Conservation (phyloP, 768 basidiomycete species). For the Tylopilus sp. region DNA sequence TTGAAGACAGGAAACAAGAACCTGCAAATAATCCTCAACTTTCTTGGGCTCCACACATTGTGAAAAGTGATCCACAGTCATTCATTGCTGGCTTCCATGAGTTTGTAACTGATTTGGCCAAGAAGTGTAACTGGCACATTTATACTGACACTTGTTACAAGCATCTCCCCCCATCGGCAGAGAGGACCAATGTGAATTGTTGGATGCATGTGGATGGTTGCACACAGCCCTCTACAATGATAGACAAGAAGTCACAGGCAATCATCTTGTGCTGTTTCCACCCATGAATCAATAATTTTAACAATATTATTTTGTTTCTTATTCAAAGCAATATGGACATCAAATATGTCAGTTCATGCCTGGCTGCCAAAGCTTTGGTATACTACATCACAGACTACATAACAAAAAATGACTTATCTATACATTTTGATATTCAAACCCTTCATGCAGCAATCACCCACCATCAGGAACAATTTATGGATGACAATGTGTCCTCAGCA, state of each 20-base stretch:
- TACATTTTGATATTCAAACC: not conserved
- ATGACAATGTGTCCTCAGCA: not conserved
- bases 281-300: not conserved
- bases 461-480: not conserved
- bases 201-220: not conserved
- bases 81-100: too few relatives aligned
- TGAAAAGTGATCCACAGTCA: too few relatives aligned
- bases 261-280: not conserved
- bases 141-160: not conserved
- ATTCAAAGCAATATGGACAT: not conserved
- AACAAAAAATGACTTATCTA: not conserved
- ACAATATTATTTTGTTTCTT: not conserved
- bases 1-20: too few relatives aligned
- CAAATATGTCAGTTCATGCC: not conserved
- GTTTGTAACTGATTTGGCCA: too few relatives aligned
- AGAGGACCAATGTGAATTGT: not conserved
- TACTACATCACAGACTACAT: not conserved
- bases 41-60: too few relatives aligned
- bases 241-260: not conserved
- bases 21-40: too few relatives aligned
- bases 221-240: fast-evolving
- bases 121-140: not conserved
- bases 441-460: not conserved
- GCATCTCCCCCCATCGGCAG: too few relatives aligned
- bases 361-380: not conserved